Percentiles rank a stretch among this genome's conserved stretches.
Conservation (phyloP, 1,284 basidiomycete genomes). For the Ceratobasidium sp. region DNA sequence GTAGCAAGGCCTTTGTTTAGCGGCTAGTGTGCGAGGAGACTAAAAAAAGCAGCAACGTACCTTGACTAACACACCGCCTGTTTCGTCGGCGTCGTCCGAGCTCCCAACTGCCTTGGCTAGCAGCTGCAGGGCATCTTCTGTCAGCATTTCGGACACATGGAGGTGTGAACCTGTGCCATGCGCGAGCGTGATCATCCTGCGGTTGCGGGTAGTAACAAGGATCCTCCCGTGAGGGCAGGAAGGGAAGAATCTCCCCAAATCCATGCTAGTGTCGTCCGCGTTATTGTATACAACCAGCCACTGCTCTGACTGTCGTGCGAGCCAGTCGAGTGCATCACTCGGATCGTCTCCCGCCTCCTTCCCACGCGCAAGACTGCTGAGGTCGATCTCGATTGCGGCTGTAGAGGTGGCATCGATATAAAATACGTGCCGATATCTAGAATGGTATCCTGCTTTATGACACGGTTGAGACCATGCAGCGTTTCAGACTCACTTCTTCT, state of each 20-base stretch:
- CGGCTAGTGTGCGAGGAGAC: not conserved
- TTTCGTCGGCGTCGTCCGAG: not conserved
- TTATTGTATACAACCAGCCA: conserved; percentile 31
- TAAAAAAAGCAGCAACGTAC: not conserved
- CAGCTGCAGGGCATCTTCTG: conserved; percentile 5
- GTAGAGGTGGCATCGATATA: conserved; percentile 26
- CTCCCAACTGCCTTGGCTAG: not conserved
- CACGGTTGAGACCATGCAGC: too few species aligned
- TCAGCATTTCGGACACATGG: conserved; percentile 4
- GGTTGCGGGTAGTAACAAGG: conserved; percentile 41
- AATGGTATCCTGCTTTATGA: not conserved
- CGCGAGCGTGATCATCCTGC: not conserved
- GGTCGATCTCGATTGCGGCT: not conserved
- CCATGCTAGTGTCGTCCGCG: conserved; percentile 17
- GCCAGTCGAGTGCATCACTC: conserved; percentile 23
- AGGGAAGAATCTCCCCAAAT: conserved; percentile 20
- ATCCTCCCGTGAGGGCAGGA: conserved; percentile 19
- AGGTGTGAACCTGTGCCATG: not conserved
- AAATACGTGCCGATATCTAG: conserved; percentile 3
- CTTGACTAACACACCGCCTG: not conserved
- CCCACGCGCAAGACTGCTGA: not conserved
- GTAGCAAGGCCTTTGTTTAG: too few species aligned
- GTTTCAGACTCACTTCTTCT: not conserved
- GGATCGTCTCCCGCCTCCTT: conserved; percentile 15
- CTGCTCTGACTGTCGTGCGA: conserved; percentile 10